phyloP scores from a whole-genome alignment of 441 rosid genomes.

The Erodium moschatum region DNA sequence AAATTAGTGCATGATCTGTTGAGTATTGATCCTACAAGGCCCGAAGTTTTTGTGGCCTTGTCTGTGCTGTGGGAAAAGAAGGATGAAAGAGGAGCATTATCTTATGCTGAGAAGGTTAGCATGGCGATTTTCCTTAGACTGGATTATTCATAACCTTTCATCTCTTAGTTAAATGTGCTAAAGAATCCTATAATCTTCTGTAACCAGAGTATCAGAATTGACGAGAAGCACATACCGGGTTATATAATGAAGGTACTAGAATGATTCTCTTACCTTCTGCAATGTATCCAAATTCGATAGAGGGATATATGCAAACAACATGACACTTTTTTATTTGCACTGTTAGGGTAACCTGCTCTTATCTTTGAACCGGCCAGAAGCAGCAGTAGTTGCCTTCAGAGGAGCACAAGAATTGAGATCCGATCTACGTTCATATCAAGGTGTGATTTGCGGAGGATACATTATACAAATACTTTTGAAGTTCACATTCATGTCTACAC shows the following conservation, averaged over 20 bases:
- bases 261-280: conserved; percentile 15
- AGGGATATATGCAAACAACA: neutral
- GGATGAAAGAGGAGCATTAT: conserved; percentile 71
- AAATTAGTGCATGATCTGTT: conserved; percentile 85
- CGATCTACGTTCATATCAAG: conserved; percentile 97
- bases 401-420: conserved; percentile 89
- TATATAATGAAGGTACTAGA: conserved; percentile 77
- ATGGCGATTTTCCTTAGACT: conserved; percentile 16
- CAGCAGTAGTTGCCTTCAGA: conserved; percentile 83
- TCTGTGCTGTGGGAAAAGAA: conserved; percentile 78
- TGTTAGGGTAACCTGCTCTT: conserved; percentile 77
- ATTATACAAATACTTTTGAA: conserved; percentile 2
- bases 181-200: conserved; percentile 17
- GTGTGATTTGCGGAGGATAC: conserved; percentile 29
- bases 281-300: neutral
- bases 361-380: conserved; percentile 67
- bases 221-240: conserved; percentile 86
- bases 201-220: conserved; percentile 73
- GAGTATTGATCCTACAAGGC: conserved; percentile 70
- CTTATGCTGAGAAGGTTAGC: conserved; percentile 90
- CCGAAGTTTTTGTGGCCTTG: conserved; percentile 83
- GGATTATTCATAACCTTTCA: neutral
- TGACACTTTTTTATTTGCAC: neutral
- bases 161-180: neutral
- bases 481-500: neutral